Evolutionary conservation across 139 green algal species (phyloP), one percentile per base, ranked within the genome.

Genomic region (Coccomyxa sp.): DNA sequence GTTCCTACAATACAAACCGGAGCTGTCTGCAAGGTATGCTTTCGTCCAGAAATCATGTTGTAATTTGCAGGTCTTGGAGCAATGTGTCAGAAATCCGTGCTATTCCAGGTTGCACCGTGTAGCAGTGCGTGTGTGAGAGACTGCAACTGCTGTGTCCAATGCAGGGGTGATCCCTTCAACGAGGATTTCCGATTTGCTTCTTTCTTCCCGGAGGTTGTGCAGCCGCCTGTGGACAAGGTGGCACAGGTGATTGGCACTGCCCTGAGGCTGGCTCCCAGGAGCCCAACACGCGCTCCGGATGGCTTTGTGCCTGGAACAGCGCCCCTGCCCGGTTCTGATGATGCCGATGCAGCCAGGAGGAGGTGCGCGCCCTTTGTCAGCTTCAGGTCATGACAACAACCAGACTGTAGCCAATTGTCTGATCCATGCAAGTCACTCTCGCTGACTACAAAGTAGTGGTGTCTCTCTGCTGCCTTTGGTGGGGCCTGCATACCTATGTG

Each of bases 151-250:
- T 28, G n/a, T 77, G 66, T 32, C 0, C 7, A 25, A 14, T 80
- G 21, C 85, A 91, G 89, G 57, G 94, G 95, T 15, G 95, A 98
- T 78, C 88, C 91, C 0, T 32, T 45, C 27, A 94, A 84, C 25
- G 89, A 96, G 13, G 92, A 98, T 23, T 98, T 98, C 87, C 91
- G 89, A 32, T 95, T 98, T 77, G 89, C 87, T 13, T 91, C 90
- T 15, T 98, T 98, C 89, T 97, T 98, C 85, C 95, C 95, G 15
- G 87, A 88, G 71, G 75, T 76, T 17, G 4, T 94, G 38, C 88
- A 91, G 58, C 83, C 58, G 25, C 82, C 86, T 13, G 85, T 84
- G 67, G 81, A 83, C 32, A 79, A 81, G 4, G 30, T 96, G 23
- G 16, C 31, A 77, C 71, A 77, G 14, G 27, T 77, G 38, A 51